phyloP scores from a whole-genome alignment of 2,329 filamentous ascomycete genomes.

The Penicillium verrucosum region DNA sequence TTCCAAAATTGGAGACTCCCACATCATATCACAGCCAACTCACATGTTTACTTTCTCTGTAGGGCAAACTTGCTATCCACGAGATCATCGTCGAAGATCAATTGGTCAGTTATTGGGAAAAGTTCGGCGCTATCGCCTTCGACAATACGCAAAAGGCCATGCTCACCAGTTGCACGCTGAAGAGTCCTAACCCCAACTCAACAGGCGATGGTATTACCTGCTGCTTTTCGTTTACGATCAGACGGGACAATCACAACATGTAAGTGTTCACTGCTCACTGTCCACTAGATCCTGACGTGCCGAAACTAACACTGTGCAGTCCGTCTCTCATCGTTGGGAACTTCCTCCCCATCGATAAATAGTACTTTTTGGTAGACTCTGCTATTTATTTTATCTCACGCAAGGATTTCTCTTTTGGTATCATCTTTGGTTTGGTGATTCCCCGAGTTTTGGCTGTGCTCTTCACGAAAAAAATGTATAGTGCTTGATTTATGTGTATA shows the following conservation, averaged over 20 bases:
- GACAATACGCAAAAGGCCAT: constrained; percentile 92
- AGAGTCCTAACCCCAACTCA: constrained; percentile 69
- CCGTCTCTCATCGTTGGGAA: constrained; percentile 95
- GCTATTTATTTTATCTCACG: neutral
- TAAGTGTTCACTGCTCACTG: constrained; percentile 51
- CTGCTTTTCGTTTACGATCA: constrained; percentile 96
- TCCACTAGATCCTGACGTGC: neutral
- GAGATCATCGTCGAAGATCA: constrained; percentile 95
- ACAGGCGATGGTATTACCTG: constrained; percentile 76
- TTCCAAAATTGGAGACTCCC: constrained; percentile 16
- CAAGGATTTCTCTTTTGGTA: constrained; percentile 5
- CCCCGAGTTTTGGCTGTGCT: constrained; percentile 10
- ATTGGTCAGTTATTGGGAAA: constrained; percentile 96
- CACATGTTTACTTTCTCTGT: neutral
- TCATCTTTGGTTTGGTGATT: constrained; percentile 13
- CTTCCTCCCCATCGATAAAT: constrained; percentile 70
- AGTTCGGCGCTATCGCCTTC: constrained; percentile 96
- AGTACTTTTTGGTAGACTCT: constrained; percentile 1
- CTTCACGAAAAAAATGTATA: constrained; percentile 16
- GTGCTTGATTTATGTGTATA: constrained; percentile 6
- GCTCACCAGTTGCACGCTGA: constrained; percentile 86
- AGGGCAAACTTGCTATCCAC: constrained; percentile 93
- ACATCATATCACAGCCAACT: neutral
- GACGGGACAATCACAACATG: constrained; percentile 94
- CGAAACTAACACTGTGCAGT: constrained; percentile 48